Percentiles rank a stretch among this genome's conserved stretches.
These are phyloP conservation scores for Ganoderma boninense DNA, from an alignment of 1,284 basidiomycete species.

Conservation along the genomic window DNA sequence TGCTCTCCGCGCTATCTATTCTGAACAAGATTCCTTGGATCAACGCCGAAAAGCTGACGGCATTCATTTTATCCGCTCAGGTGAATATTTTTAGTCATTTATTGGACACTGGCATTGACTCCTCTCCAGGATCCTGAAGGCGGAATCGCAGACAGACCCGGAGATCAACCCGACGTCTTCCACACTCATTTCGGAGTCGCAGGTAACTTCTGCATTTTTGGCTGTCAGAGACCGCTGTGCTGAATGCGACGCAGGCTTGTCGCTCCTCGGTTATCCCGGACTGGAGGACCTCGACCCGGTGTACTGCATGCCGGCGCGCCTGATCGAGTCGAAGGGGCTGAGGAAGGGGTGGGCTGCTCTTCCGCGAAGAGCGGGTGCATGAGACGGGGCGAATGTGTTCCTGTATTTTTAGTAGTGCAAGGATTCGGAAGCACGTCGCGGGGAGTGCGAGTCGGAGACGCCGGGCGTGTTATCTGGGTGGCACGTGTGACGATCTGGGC, in stretches of 20 bases:
- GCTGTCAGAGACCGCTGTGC: neutral
- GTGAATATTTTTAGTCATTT: slow-evolving; percentile 49
- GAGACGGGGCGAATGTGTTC: slow-evolving; percentile 11
- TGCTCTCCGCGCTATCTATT: slow-evolving; percentile 89
- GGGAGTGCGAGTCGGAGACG: slow-evolving; percentile 8
- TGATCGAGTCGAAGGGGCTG: slow-evolving; percentile 77
- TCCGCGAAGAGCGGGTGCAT: slow-evolving; percentile 35
- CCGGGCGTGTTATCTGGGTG: slow-evolving; percentile 19
- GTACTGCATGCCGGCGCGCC: slow-evolving; percentile 91
- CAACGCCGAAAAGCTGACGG: slow-evolving; percentile 80
- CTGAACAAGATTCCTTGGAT: slow-evolving; percentile 91
- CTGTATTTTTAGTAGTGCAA: slow-evolving; percentile 11
- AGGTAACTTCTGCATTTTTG: slow-evolving; percentile 55
- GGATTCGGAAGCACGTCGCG: neutral
- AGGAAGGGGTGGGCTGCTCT: slow-evolving; percentile 75
- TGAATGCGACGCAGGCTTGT: slow-evolving; percentile 68
- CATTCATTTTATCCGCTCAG: slow-evolving; percentile 92
- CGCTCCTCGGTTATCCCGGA: slow-evolving; percentile 88
- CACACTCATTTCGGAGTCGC: slow-evolving; percentile 95
- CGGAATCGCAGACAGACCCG: slow-evolving; percentile 94
- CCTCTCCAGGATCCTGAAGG: slow-evolving; percentile 85
- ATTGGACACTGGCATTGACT: neutral
- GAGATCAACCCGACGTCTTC: slow-evolving; percentile 95
- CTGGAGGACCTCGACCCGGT: slow-evolving; percentile 90
- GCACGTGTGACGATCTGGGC: slow-evolving; percentile 25